These are phyloP conservation scores for Neurospora crassa DNA, from an alignment of 2,329 filamentous ascomycete species.

Conservation along the genomic window DNA sequence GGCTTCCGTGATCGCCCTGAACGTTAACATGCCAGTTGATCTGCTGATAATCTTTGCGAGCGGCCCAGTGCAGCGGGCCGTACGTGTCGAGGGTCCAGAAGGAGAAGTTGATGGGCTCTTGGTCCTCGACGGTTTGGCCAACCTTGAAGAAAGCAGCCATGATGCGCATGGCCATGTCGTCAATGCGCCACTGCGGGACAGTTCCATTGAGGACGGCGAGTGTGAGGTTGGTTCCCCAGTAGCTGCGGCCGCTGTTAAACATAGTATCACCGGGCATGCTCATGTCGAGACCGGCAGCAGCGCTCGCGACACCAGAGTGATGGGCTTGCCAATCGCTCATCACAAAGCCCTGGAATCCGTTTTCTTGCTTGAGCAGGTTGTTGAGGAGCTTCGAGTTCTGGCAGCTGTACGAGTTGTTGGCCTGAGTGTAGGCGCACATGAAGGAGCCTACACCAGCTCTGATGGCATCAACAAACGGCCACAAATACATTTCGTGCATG, in stretches of 20 bases:
- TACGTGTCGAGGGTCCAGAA: conserved; percentile 76
- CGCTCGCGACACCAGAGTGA: conserved; percentile 55
- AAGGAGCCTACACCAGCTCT: conserved; percentile 40
- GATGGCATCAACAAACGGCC: conserved; percentile 56
- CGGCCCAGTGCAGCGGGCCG: conserved; percentile 57
- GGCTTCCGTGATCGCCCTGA: conserved; percentile 58
- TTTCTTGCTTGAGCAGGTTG: conserved; percentile 52
- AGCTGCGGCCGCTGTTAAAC: conserved; percentile 65
- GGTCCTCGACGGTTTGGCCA: conserved; percentile 37
- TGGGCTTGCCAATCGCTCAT: conserved; percentile 54
- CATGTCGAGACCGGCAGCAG: conserved; percentile 73
- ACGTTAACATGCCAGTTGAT: conserved; percentile 81
- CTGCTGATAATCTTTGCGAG: conserved; percentile 50
- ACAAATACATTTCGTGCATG: conserved; percentile 53
- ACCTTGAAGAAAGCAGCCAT: conserved; percentile 63
- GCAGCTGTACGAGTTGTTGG: conserved; percentile 58
- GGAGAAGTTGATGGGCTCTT: conserved; percentile 65
- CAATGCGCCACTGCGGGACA: conserved; percentile 74
- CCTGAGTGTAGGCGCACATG: conserved; percentile 50
- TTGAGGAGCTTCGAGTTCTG: conserved; percentile 57
- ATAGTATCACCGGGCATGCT: conserved; percentile 76
- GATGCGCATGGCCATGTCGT: conserved; percentile 86
- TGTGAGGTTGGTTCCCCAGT: conserved; percentile 82
- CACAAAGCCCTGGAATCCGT: conserved; percentile 58
- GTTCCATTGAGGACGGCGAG: conserved; percentile 83